phyloP scores from a whole-genome alignment of 202 grass and related monocot species.

The Digitaria exilis region DNA sequence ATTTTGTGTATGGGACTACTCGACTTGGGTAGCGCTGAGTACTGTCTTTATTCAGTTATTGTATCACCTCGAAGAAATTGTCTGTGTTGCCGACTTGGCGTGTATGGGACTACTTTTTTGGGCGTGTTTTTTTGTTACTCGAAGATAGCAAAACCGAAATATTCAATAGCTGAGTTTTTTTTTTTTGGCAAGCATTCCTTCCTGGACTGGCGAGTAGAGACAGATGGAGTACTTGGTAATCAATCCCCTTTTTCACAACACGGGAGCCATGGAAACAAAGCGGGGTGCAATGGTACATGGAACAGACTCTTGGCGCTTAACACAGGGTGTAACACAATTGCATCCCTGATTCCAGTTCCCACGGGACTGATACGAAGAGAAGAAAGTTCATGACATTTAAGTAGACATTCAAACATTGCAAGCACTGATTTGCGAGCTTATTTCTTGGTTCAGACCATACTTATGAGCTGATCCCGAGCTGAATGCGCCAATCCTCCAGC shows the following conservation, averaged over 20 bases:
- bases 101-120: no score
- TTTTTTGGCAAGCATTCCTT: not conserved
- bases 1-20: no score
- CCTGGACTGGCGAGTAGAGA: not conserved
- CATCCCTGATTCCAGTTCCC: not conserved
- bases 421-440: slow-evolving; percentile 27
- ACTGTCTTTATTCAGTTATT: no score
- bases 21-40: no score
- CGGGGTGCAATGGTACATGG: not conserved
- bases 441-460: slow-evolving; percentile 1
- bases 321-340: not conserved
- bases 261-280: not conserved
- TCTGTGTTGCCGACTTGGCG: not conserved
- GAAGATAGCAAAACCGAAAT: not conserved
- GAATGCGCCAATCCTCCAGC: slow-evolving; percentile 64
- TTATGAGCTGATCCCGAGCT: slow-evolving; percentile 55
- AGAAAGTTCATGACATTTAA: slow-evolving; percentile 22
- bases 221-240: not conserved
- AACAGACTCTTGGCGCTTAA: no score
- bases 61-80: not conserved
- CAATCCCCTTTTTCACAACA: no score
- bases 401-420: slow-evolving; percentile 40
- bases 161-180: not conserved
- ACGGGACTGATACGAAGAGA: slow-evolving; percentile 1
- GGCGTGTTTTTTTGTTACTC: not conserved